Evolutionary conservation across 83 land plant species (phyloP).

Genomic region (Picea mariana): DNA sequence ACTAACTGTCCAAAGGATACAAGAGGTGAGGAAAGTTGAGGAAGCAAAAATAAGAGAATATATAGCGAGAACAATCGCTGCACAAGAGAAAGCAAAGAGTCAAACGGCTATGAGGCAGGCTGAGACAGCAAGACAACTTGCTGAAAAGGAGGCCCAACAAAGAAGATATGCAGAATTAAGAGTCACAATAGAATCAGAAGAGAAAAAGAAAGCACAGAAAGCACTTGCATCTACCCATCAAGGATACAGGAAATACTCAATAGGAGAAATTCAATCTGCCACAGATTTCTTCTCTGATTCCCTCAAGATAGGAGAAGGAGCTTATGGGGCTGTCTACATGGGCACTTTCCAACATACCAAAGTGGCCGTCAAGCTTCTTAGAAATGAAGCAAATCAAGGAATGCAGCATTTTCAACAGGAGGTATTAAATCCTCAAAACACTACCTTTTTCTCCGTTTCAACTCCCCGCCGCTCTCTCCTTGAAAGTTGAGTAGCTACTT

Average conservation of each 20-base stretch:
- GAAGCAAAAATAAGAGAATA: conserved; percentile 20
- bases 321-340: conserved; percentile 40
- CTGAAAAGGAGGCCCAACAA: too few relatives aligned
- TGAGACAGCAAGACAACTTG: not conserved
- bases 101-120: conserved; percentile 22
- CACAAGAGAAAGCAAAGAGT: conserved; percentile 22
- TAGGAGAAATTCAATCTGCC: conserved; percentile 28
- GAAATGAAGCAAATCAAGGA: conserved; percentile 16
- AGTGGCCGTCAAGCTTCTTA: conserved; percentile 33
- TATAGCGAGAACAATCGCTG: conserved; percentile 13
- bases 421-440: conserved; percentile 8
- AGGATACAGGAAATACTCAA: conserved; percentile 24
- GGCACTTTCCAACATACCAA: conserved; percentile 26
- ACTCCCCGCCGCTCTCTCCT: too few relatives aligned
- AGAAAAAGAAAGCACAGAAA: not conserved
- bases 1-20: conserved; percentile 12
- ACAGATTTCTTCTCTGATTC: conserved; percentile 29
- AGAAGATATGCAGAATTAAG: not conserved
- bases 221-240: conserved; percentile 4
- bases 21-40: conserved; percentile 20
- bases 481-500: too few relatives aligned
- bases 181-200: not conserved
- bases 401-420: conserved; percentile 26
- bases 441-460: too few relatives aligned
- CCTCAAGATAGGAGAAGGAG: conserved; percentile 37